phyloP scores from a whole-genome alignment of 352 stramenopile genomes.

The Pythium rishiriense region DNA sequence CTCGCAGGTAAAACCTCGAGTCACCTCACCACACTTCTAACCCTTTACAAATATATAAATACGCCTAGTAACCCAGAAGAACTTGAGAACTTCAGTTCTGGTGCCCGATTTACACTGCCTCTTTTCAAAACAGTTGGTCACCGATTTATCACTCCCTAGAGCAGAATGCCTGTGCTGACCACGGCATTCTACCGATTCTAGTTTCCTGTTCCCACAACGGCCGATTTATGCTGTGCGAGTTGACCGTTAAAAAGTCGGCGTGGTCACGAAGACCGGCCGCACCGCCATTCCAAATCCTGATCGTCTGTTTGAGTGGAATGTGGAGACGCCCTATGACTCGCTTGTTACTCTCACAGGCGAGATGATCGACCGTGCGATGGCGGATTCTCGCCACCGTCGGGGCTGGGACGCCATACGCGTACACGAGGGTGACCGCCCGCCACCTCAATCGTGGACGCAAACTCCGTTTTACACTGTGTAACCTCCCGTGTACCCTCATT shows the following conservation, averaged over 20 bases:
- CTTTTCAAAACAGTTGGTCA: slow-evolving; percentile 8
- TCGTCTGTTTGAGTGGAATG: slow-evolving; percentile 10
- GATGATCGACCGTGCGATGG: too few species aligned
- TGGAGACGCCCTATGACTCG: slow-evolving; percentile 1
- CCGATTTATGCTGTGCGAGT: slow-evolving; percentile 12
- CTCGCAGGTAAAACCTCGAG: too few species aligned
- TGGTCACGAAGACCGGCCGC: slow-evolving; percentile 3
- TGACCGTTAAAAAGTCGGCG: slow-evolving; percentile 7
- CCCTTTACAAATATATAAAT: slow-evolving; percentile 8
- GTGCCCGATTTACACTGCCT: slow-evolving; percentile 2
- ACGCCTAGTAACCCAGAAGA: slow-evolving; percentile 4
- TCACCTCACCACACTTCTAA: too few species aligned
- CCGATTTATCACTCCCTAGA: not conserved
- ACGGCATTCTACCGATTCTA: slow-evolving; percentile 3
- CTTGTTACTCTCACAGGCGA: slow-evolving; percentile 5
- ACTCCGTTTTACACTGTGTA: too few species aligned
- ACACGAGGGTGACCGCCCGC: too few species aligned
- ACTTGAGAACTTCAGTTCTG: slow-evolving; percentile 8
- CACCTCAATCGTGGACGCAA: too few species aligned
- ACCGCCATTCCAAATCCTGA: slow-evolving; percentile 7
- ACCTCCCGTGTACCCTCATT: too few species aligned
- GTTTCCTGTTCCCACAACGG: slow-evolving; percentile 5
- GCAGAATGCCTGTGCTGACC: not conserved
- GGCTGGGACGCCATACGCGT: too few species aligned
- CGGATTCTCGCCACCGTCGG: too few species aligned